Conservation (phyloP, 2,329 filamentous ascomycete species). For the Epichloe gansuensis region DNA sequence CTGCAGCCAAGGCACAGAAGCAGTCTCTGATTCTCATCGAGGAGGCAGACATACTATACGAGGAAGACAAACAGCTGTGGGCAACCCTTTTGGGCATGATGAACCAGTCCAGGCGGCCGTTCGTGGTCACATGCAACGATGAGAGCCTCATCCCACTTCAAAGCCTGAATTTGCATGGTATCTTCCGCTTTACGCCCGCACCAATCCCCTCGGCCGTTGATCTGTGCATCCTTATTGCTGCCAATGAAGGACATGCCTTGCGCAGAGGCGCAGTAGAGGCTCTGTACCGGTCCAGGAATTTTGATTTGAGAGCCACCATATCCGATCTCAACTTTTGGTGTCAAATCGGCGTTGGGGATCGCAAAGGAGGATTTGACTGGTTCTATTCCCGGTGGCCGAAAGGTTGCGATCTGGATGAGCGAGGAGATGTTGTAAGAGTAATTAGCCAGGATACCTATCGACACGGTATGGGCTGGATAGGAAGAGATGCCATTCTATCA, state of each 20-base stretch:
- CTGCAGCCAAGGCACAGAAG: slow-evolving; percentile 49
- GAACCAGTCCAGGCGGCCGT: slow-evolving; percentile 73
- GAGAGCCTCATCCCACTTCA: slow-evolving; percentile 68
- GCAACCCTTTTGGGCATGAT: slow-evolving; percentile 65
- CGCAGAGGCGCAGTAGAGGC: slow-evolving; percentile 50
- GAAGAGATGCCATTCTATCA: slow-evolving; percentile 41
- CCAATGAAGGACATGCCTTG: slow-evolving; percentile 77
- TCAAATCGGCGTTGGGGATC: slow-evolving; percentile 84
- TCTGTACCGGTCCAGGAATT: slow-evolving; percentile 55
- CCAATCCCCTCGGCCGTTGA: slow-evolving; percentile 59
- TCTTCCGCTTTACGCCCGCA: slow-evolving; percentile 62
- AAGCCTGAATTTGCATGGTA: slow-evolving; percentile 67
- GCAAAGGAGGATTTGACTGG: slow-evolving; percentile 83
- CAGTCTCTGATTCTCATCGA: slow-evolving; percentile 91
- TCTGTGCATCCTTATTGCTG: slow-evolving; percentile 68
- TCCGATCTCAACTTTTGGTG: slow-evolving; percentile 92
- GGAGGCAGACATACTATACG: slow-evolving; percentile 86
- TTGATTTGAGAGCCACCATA: slow-evolving; percentile 70
- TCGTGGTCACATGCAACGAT: slow-evolving; percentile 91
- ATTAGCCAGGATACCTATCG: slow-evolving; percentile 71
- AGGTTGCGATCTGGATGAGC: slow-evolving; percentile 53
- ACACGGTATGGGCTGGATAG: slow-evolving; percentile 64
- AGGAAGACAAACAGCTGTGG: slow-evolving; percentile 96
- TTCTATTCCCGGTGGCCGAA: slow-evolving; percentile 66
- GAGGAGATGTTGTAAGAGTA: slow-evolving; percentile 59